phyloP scores from a whole-genome alignment of 805 yeast genomes.

The Ogataea paraovalis region DNA sequence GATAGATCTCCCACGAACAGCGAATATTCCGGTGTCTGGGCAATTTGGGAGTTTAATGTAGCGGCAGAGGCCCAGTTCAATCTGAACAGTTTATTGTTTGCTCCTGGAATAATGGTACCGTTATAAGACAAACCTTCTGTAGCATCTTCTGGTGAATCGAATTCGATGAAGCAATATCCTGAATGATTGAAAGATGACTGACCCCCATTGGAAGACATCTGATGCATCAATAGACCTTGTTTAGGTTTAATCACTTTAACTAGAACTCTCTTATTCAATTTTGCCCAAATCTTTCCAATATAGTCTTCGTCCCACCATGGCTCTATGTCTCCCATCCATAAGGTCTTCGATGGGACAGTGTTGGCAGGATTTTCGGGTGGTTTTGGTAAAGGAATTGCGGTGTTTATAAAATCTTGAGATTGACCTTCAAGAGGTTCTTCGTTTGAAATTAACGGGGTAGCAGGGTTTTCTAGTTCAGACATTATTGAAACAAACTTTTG shows the following conservation, averaged over 20 bases:
- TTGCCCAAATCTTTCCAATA: conserved; percentile 55
- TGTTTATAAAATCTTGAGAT: conserved; percentile 16
- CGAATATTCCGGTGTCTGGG: conserved; percentile 72
- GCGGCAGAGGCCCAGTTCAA: conserved; percentile 86
- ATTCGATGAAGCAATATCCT: conserved; percentile 79
- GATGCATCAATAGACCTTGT: conserved; percentile 33
- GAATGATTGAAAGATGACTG: conserved; percentile 30
- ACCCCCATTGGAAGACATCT: conserved; percentile 26
- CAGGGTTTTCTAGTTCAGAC: conserved; percentile 13
- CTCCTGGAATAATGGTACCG: conserved; percentile 60
- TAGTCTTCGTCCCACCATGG: conserved; percentile 72
- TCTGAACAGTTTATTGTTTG: conserved; percentile 57
- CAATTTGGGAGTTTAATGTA: conserved; percentile 64
- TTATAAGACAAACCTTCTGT: conserved; percentile 63
- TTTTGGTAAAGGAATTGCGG: conserved; percentile 39
- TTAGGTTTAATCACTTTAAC: conserved; percentile 62
- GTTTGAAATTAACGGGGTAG: conserved; percentile 5
- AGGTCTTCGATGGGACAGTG: conserved; percentile 57
- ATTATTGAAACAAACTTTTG: conserved; percentile 2
- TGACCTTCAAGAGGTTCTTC: conserved; percentile 7
- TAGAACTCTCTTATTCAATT: conserved; percentile 49
- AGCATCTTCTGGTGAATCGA: conserved; percentile 64
- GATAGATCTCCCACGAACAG: conserved; percentile 80
- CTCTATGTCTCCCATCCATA: conserved; percentile 89
- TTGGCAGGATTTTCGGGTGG: conserved; percentile 52